Base-by-base conservation (phyloP, 106 monocot species). In the Dioscorea zingiberensis region DNA sequence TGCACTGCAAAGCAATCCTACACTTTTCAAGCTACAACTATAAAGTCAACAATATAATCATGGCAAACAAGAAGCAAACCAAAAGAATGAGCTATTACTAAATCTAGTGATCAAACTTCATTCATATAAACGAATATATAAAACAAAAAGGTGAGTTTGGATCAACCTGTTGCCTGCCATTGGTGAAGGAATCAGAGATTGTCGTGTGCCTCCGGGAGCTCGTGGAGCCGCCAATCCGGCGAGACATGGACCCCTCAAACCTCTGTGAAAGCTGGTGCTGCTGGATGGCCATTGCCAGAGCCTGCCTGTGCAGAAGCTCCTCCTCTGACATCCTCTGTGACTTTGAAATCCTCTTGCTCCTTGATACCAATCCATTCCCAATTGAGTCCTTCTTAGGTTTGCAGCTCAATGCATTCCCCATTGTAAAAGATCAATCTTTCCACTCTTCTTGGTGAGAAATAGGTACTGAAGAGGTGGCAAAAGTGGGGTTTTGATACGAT, bases 161-260 rank as follows among this genome's bases (percentile, higher is more conserved):
- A 27, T 0, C 58, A 45, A 24, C 51, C 19, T 84, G 80, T 77
- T 70, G 78, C 69, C 79, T 84, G 16, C 71, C 73, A 66, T 74
- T 80, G 28, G 78, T 48, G 68, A 84, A 27, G 44, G 79, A 74
- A 47, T 93, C 93, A 15, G 89, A 73, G 15, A 89, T 47, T 32
- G 23, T 24, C 6, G 76, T 75, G 58, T 70, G 60, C 58, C 93
- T 56, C 44, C 93, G 68, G 4, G 83, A 86, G 73, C 83, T 83
- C 17, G 77, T 85, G 21, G 82, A 72, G 21, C 88, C 88, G 19
- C 84, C 84, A 22, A 87, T 75, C 58, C 92, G 69, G 38, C 93
- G 69, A 21, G 93, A 93, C 76, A 93, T 80, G 21, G 93, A 93
- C 26, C 91, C 91, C 1, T 87, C 84, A 54, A 86, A 90, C 54